Evolutionary conservation across 1,139 yeast species (phyloP).

Genomic region (Hyphopichia buzzinii): DNA sequence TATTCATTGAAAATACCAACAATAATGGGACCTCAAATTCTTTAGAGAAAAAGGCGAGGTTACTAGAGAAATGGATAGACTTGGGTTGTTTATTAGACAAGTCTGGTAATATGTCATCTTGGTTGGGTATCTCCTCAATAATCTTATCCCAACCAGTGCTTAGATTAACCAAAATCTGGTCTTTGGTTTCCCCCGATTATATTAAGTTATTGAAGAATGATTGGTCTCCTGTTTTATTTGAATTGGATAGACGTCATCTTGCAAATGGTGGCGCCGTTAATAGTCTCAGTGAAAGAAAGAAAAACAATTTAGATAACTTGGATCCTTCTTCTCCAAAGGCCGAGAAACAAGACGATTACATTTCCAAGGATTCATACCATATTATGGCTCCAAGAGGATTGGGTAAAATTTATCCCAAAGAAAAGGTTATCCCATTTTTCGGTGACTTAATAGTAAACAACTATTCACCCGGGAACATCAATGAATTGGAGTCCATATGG

Average conservation of each 20-base stretch:
- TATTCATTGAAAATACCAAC: slow-evolving; percentile 49
- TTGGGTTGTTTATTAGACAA: slow-evolving; percentile 77
- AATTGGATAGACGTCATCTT: slow-evolving; percentile 74
- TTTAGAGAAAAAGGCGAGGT: slow-evolving; percentile 55
- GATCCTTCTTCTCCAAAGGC: neutral
- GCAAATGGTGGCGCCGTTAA: slow-evolving; percentile 21
- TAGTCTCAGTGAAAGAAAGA: slow-evolving; percentile 4
- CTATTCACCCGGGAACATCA: slow-evolving; percentile 36
- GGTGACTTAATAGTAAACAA: slow-evolving; percentile 65
- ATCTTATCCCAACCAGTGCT: slow-evolving; percentile 81
- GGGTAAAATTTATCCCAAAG: slow-evolving; percentile 74
- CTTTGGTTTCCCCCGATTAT: slow-evolving; percentile 59
- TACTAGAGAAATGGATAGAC: slow-evolving; percentile 82
- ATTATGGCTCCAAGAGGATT: slow-evolving; percentile 88
- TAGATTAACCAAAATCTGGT: slow-evolving; percentile 76
- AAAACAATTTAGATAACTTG: neutral
- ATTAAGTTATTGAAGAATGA: slow-evolving; percentile 68
- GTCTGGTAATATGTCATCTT: slow-evolving; percentile 90
- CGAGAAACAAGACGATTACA: slow-evolving; percentile 2
- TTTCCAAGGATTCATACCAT: slow-evolving; percentile 53
- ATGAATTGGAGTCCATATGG: slow-evolving; percentile 64
- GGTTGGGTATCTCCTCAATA: slow-evolving; percentile 88
- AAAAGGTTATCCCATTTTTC: slow-evolving; percentile 82
- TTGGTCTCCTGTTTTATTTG: slow-evolving; percentile 95
- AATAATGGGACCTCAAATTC: slow-evolving; percentile 16